Conservation (phyloP, 2,329 filamentous ascomycete species). For the Fusarium beomiforme region DNA sequence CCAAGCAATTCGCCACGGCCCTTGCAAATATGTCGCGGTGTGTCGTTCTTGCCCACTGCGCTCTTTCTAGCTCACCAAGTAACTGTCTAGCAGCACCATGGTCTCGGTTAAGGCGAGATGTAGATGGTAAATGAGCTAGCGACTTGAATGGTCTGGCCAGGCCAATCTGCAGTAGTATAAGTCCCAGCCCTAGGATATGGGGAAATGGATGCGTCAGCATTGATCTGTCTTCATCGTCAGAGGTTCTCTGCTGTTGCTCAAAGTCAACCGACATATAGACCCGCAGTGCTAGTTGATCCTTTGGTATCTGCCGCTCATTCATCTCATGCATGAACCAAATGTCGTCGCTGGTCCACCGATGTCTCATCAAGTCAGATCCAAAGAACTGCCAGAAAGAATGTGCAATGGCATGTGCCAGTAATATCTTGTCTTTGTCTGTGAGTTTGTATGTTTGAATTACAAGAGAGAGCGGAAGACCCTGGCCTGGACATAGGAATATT, state of each 20-base stretch:
- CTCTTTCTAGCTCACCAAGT: neutral
- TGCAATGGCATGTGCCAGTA: neutral
- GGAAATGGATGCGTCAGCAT: neutral
- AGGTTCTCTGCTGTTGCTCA: accelerated
- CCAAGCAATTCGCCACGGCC: accelerated
- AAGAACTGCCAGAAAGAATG: neutral
- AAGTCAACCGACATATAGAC: neutral
- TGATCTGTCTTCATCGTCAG: accelerated
- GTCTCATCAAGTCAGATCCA: accelerated
- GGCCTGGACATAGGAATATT: neutral
- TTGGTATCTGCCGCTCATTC: accelerated
- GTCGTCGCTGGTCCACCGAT: neutral
- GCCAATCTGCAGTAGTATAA: neutral
- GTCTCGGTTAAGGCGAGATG: neutral
- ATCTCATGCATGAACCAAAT: neutral
- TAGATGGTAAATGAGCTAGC: accelerated
- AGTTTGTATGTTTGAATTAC: neutral
- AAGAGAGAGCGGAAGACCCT: accelerated
- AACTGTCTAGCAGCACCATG: neutral
- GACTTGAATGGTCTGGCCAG: neutral
- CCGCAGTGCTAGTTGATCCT: accelerated
- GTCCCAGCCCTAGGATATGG: accelerated
- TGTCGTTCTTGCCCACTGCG: neutral
- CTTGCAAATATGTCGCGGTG: neutral
- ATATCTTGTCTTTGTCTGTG: accelerated